Evolutionary conservation across 2,329 filamentous ascomycete genomes (phyloP).

Genomic region (Pseudogymnoascus sp.): DNA sequence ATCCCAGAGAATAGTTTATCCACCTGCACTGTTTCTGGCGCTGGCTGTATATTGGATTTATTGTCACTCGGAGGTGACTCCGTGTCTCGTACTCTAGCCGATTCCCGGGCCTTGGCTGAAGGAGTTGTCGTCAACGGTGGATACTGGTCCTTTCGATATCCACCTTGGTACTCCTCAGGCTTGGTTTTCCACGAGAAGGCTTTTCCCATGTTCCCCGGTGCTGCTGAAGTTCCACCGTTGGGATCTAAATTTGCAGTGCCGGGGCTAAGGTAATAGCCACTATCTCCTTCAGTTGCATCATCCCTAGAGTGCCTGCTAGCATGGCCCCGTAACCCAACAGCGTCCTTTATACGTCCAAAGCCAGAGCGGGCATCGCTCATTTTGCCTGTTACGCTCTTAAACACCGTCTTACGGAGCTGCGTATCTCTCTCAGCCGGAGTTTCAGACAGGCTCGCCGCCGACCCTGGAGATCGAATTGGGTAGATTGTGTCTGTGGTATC

Average conservation of each 20-base stretch:
- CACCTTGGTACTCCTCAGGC: conserved; percentile 47
- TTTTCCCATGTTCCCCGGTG: conserved; percentile 32
- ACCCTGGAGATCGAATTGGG: conserved; percentile 35
- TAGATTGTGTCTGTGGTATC: conserved; percentile 40
- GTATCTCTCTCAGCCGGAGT: conserved; percentile 43
- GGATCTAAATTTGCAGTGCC: conserved; percentile 13
- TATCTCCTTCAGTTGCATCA: conserved; percentile 24
- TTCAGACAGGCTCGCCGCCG: conserved; percentile 39
- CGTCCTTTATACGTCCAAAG: conserved; percentile 77
- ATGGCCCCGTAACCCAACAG: conserved; percentile 54
- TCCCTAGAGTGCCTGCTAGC: conserved; percentile 47
- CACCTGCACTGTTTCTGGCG: conserved; percentile 2
- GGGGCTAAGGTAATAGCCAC: conserved; percentile 18
- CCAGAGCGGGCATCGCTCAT: conserved; percentile 76
- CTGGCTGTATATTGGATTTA: conserved; percentile 10
- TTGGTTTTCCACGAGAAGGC: conserved; percentile 58
- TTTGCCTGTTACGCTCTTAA: conserved; percentile 71
- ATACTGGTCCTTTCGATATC: conserved; percentile 19
- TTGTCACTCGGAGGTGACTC: conserved; percentile 11
- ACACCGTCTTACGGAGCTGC: conserved; percentile 53
- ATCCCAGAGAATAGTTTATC: not conserved
- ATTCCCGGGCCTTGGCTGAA: not conserved
- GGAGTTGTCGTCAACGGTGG: not conserved
- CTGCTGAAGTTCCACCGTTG: conserved; percentile 10
- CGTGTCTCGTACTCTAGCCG: conserved; percentile 8